These are phyloP conservation scores for Rhytidiadelphus loreus DNA, from an alignment of 225 moss, liverwort and hornwort genomes.

Conservation along the genomic window DNA sequence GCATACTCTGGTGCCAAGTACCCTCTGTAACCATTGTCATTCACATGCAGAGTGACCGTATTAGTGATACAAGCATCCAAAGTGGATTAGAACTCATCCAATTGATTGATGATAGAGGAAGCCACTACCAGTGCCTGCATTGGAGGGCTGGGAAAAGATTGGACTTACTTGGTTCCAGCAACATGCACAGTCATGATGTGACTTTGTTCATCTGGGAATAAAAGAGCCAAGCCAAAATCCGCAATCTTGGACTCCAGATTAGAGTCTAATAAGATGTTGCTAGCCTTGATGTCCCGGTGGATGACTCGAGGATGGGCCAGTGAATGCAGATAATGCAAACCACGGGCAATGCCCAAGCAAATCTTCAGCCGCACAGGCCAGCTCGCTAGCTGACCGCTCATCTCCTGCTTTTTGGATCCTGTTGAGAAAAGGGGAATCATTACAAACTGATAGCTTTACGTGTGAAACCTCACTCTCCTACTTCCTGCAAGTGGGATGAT, in stretches of 20 bases:
- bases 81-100: neutral
- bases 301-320: conserved; percentile 2
- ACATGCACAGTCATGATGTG: conserved; percentile 3
- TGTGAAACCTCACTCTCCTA: too few species aligned
- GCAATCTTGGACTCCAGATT: conserved; percentile 12
- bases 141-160: neutral
- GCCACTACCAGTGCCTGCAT: neutral
- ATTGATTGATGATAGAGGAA: neutral
- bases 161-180: conserved; percentile 9
- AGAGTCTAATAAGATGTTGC: neutral
- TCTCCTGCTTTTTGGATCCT: neutral
- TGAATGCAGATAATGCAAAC: neutral
- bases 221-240: neutral
- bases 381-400: neutral
- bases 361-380: conserved; percentile 4
- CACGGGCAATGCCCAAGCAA: conserved; percentile 5
- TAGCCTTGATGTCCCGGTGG: conserved; percentile 11
- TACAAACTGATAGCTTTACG: neutral
- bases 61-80: neutral
- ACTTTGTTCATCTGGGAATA: conserved; percentile 4
- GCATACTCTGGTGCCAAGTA: conserved; percentile 15
- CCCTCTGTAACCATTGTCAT: neutral
- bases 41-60: neutral
- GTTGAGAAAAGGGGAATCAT: neutral
- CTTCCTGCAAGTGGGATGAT: neutral